Evolutionary conservation across 352 stramenopile species (phyloP).

Genomic region (Phytophthora brassicae): DNA sequence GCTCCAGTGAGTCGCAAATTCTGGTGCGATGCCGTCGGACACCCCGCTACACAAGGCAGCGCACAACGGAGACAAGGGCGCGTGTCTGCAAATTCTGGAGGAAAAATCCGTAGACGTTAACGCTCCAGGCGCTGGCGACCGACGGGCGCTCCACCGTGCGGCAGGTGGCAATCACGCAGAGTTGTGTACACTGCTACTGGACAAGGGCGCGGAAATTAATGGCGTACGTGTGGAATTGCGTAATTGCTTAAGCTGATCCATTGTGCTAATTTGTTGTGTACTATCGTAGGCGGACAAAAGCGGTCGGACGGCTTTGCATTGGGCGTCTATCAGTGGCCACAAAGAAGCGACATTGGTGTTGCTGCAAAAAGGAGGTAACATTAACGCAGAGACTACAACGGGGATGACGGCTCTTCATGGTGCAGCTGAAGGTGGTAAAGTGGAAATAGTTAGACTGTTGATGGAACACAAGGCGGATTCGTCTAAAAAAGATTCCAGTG

Average conservation of each 20-base stretch:
- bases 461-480: slow-evolving; percentile 91
- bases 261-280: slow-evolving; percentile 14
- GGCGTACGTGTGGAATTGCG: slow-evolving; percentile 44
- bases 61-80: slow-evolving; percentile 89
- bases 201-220: slow-evolving; percentile 87
- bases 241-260: background rate
- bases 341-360: slow-evolving; percentile 88
- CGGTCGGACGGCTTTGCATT: slow-evolving; percentile 91
- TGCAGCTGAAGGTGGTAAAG: slow-evolving; percentile 88
- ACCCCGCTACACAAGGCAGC: slow-evolving; percentile 90
- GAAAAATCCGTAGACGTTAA: slow-evolving; percentile 90
- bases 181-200: slow-evolving; percentile 84
- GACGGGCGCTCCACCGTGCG: slow-evolving; percentile 85
- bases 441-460: slow-evolving; percentile 90
- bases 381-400: slow-evolving; percentile 90
- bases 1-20: slow-evolving; percentile 2
- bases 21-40: slow-evolving; percentile 78
- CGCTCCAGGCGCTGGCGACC: slow-evolving; percentile 81
- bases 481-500: slow-evolving; percentile 86
- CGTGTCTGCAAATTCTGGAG: slow-evolving; percentile 85
- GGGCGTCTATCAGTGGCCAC: slow-evolving; percentile 92
- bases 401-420: slow-evolving; percentile 90
- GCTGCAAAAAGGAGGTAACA: slow-evolving; percentile 82
- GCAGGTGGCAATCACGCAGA: slow-evolving; percentile 89
- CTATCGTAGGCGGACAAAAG: slow-evolving; percentile 87